These are phyloP conservation scores for Escovopsis weberi DNA, from an alignment of 2,329 filamentous ascomycete genomes.

Conservation along the genomic window DNA sequence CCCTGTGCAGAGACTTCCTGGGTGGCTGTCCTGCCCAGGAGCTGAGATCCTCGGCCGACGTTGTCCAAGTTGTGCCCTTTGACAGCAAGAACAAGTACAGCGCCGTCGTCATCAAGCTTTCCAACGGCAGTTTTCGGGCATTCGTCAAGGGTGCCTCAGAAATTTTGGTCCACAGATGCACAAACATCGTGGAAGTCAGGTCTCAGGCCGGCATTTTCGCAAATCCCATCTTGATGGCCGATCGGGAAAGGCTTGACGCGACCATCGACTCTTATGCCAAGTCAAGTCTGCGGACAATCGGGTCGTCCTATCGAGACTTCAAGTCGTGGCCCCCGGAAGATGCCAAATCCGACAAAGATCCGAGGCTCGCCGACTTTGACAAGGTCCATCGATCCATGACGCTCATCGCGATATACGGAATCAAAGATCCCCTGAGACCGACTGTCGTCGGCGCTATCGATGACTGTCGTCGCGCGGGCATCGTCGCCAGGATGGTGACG, in stretches of 20 bases:
- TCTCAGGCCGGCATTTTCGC: background rate
- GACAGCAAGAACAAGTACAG: constrained; percentile 39
- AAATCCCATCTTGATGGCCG: constrained; percentile 8
- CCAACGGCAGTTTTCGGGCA: constrained; percentile 27
- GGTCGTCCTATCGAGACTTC: constrained; percentile 58
- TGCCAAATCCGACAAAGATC: constrained; percentile 35
- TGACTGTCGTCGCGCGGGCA: constrained; percentile 45
- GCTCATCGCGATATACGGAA: constrained; percentile 54
- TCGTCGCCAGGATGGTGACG: constrained; percentile 49
- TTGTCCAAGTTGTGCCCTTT: constrained; percentile 36
- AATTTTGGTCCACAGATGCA: constrained; percentile 31
- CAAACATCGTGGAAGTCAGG: background rate
- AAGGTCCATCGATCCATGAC: constrained; percentile 47
- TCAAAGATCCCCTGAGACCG: constrained; percentile 47
- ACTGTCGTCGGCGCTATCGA: constrained; percentile 45
- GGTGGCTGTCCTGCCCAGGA: constrained; percentile 31
- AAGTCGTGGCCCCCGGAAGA: constrained; percentile 53
- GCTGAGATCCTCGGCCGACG: constrained; percentile 27
- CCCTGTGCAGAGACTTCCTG: constrained; percentile 32
- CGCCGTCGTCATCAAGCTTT: constrained; percentile 35
- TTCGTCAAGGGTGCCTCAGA: constrained; percentile 42
- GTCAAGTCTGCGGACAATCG: constrained; percentile 61
- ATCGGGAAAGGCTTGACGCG: constrained; percentile 33
- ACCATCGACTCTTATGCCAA: constrained; percentile 44
- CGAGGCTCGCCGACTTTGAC: constrained; percentile 43